phyloP scores from a whole-genome alignment of 305 asterid genomes.

The Ajuga reptans region DNA sequence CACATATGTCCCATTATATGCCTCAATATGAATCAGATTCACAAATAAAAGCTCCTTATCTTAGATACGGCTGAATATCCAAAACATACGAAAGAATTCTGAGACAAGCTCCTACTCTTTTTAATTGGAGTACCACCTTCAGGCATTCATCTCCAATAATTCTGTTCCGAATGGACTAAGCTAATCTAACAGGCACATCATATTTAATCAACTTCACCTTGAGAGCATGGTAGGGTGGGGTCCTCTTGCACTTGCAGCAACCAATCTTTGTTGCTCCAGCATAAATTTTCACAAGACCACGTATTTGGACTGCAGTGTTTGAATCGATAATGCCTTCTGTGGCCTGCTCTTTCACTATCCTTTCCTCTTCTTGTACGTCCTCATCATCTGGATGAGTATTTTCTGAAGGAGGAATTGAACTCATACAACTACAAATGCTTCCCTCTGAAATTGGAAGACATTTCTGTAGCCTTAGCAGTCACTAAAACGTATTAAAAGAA shows the following conservation, averaged over 20 bases:
- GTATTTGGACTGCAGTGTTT: slow-evolving; percentile 65
- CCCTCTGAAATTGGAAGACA: slow-evolving; percentile 47
- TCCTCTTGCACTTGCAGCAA: slow-evolving; percentile 69
- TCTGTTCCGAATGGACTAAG: neutral
- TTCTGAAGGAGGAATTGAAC: slow-evolving; percentile 47
- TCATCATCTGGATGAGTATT: slow-evolving; percentile 59
- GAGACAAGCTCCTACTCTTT: neutral
- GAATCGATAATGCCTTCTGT: slow-evolving; percentile 40
- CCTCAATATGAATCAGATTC: neutral
- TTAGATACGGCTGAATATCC: neutral
- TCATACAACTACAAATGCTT: slow-evolving; percentile 48
- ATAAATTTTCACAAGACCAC: slow-evolving; percentile 73
- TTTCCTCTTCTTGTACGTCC: slow-evolving; percentile 85
- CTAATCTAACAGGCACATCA: slow-evolving; percentile 9
- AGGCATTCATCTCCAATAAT: neutral
- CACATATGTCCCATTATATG: neutral
- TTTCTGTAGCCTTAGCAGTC: slow-evolving; percentile 12
- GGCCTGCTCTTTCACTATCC: slow-evolving; percentile 57
- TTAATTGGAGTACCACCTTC: neutral
- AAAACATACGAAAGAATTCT: neutral
- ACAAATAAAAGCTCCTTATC: neutral
- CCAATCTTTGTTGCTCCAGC: slow-evolving; percentile 56
- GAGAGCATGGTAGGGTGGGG: slow-evolving; percentile 74
- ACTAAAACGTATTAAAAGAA: neutral
- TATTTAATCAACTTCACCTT: slow-evolving; percentile 39